Base-by-base conservation (phyloP, 1,284 basidiomycete species). In the Bjerkandera adusta region DNA sequence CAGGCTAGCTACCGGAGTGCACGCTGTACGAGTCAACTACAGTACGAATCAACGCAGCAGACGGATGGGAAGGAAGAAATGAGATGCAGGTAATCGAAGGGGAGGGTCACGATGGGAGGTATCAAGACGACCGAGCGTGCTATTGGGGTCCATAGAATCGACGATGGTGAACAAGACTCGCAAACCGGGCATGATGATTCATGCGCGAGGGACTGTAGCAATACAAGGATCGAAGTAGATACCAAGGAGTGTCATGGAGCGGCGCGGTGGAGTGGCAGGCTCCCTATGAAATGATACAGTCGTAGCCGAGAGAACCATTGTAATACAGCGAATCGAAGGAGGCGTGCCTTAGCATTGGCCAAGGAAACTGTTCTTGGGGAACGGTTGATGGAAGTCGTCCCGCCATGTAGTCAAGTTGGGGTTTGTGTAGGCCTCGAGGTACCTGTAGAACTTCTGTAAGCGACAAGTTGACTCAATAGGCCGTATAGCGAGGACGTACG, bases 311-410 rank as follows among this genome's bases (percentile, higher is more conserved):
- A 8, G 27, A n/a, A 30, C 27, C 8, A n/a, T 8, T 30, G 27
- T 30, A 8, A 8, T 8, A 30, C 27, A 8, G n/a, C 27, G 27
- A 34, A 25, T 8, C n/a, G 41, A 15, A 32, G 32, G 1, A 32
- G 26, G 16, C 5, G 10, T 3, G 25, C 25, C 38, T 29, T 57
- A 77, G 59, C 83, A 85, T 57, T 77, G 63, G 6, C 66, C 75
- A 18, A 83, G 49, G 56, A 81, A 74, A 5, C 57, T 70, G 65
- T 71, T 85, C 65, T 78, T 84, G 2, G 85, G 85, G 58, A 80
- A 75, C 1, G 77, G 65, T 61, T 88, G 81, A 38, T 74, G 70
- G 54, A 68, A 86, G 57, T 83, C 77, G 53, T 75, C 71, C 21
- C 45, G 56, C 70, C 58, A 63, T 37, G 66, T 69, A 15, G 69